Evolutionary conservation across 2,329 filamentous ascomycete species (phyloP).

Genomic region (Aspergillus sojae): DNA sequence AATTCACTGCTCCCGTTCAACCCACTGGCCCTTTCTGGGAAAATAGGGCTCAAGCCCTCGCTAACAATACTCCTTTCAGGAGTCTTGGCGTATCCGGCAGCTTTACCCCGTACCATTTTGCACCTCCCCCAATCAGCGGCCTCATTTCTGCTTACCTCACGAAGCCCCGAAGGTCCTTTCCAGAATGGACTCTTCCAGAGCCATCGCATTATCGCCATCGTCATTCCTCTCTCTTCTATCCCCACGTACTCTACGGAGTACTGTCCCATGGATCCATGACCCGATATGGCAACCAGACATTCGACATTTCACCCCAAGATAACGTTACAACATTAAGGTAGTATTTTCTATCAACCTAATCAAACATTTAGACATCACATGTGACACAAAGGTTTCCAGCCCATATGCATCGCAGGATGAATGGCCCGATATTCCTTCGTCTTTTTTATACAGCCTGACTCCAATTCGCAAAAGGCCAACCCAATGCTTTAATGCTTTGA

Average conservation of each 20-base stretch:
- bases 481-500: constrained; percentile 7
- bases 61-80: constrained; percentile 35
- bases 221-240: background rate
- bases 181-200: constrained; percentile 7
- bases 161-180: background rate
- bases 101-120: background rate
- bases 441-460: background rate
- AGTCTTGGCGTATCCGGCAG: constrained; percentile 7
- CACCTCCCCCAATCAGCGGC: constrained; percentile 7
- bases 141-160: constrained; percentile 1
- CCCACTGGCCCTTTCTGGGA: constrained; percentile 31
- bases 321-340: background rate
- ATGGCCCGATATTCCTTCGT: constrained; percentile 3
- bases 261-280: background rate
- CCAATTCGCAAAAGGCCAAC: constrained; percentile 3
- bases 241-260: background rate
- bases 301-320: background rate
- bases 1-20: constrained; percentile 32
- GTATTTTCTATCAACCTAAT: background rate
- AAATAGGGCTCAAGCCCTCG: constrained; percentile 44
- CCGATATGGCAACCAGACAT: background rate
- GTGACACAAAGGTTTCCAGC: constrained; percentile 8
- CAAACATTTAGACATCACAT: background rate
- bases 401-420: background rate
- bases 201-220: background rate